These are phyloP conservation scores for Cercospora zeina DNA, from an alignment of 2,329 filamentous ascomycete species.

Conservation along the genomic window DNA sequence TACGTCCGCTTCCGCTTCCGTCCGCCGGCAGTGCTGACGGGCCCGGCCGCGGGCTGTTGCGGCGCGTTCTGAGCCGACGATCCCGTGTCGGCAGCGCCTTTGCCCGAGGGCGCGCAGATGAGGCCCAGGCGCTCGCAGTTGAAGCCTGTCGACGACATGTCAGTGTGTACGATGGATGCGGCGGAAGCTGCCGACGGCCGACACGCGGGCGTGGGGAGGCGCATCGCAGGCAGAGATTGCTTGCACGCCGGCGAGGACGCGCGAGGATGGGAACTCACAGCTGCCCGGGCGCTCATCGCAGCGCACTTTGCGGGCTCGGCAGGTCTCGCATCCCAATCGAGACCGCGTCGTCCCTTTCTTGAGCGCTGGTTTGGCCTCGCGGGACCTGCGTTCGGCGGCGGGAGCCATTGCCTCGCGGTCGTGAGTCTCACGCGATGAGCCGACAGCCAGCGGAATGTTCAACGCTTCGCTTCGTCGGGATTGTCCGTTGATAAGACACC, in stretches of 20 bases:
- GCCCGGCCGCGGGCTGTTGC: conserved; percentile 11
- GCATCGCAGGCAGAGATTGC: too few species aligned
- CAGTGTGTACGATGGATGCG: not conserved
- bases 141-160: conserved; percentile 17
- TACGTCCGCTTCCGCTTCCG: conserved; percentile 32
- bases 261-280: conserved; percentile 13
- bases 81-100: conserved; percentile 2
- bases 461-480: not conserved
- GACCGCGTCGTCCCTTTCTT: conserved; percentile 21
- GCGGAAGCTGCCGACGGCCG: not conserved
- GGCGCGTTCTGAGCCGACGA: not conserved
- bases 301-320: conserved; percentile 30
- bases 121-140: conserved; percentile 32
- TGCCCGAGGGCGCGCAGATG: conserved; percentile 25
- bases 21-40: conserved; percentile 14
- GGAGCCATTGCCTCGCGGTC: conserved; percentile 5
- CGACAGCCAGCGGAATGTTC: conserved; percentile 10
- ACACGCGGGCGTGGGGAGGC: not conserved
- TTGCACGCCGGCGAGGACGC: too few species aligned
- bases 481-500: not conserved
- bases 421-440: conserved; percentile 11
- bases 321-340: conserved; percentile 30
- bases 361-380: conserved; percentile 2
- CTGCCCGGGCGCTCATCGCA: conserved; percentile 28
- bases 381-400: conserved; percentile 7